Base-by-base conservation (phyloP, 352 stramenopile genomes). In the Phytophthora uliginosa region DNA sequence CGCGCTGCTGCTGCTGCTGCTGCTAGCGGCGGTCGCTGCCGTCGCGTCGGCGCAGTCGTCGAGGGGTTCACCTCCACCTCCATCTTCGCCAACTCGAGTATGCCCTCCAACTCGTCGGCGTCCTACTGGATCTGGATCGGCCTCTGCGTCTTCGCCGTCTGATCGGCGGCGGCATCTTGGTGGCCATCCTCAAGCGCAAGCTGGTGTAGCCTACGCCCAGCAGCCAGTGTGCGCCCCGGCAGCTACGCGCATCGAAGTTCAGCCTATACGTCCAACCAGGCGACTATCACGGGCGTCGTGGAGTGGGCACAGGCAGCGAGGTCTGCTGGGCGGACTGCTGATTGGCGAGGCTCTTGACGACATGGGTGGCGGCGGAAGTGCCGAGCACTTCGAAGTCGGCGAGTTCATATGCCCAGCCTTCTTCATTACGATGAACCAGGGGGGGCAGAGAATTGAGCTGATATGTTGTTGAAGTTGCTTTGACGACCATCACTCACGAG, bases 211-310 rank as follows among this genome's bases (percentile, higher is more conserved):
- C 1, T 77, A 83, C 47, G 33, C 48, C 15, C 63, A 71, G 5
- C 82, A 78, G 48, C 81, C 73, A 24, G 81, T 77, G 5, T 85
- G 84, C 47, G 76, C 74, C 2, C 79, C 77, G 69, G 71, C 34
- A 66, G 59, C 0, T 89, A 88, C 51, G 67, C 70, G 9, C 28
- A 31, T 31, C 28, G 28, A 31, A 7, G 4, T 7, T 31, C 73
- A 79, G 38, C 66, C 78, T 7, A 74, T 82, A 82, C 58, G 65
- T 73, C 2, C 77, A 76, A 47, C 69, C 63, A 51, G 77, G 69
- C 34, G 66, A 74, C 51, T 75, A 80, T 28, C 52, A 66, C 10
- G 69, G 73, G 12, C 68, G 67, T 24, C 74, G 77, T 47, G 75
- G 77, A 40, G 83, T 85, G 75, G 80, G 79, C 55, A 80, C 74